Conservation (phyloP, 1,139 yeast genomes). For the Suhomyces bokatorum region DNA sequence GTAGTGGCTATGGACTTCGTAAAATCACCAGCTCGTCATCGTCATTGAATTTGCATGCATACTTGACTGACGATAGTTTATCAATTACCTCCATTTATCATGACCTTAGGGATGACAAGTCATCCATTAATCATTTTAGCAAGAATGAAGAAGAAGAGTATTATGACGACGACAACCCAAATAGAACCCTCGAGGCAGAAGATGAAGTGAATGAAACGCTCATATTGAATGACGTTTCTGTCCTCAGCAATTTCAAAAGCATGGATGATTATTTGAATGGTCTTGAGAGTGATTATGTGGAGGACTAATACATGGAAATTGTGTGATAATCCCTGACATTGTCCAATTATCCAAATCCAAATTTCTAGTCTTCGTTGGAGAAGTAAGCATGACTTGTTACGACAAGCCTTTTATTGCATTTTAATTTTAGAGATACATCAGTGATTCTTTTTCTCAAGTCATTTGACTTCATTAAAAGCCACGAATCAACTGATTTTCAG, state of each 20-base stretch:
- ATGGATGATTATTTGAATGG: slow-evolving; percentile 33
- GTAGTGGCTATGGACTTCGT: slow-evolving; percentile 28
- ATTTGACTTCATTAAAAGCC: too few species aligned
- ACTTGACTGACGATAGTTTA: slow-evolving; percentile 39
- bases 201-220: slow-evolving; percentile 14
- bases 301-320: neutral
- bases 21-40: slow-evolving; percentile 45
- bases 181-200: neutral
- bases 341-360: too few species aligned
- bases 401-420: too few species aligned
- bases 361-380: too few species aligned
- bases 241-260: slow-evolving; percentile 13
- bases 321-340: too few species aligned
- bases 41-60: slow-evolving; percentile 46
- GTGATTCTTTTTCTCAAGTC: too few species aligned
- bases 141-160: neutral
- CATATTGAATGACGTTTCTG: slow-evolving; percentile 9
- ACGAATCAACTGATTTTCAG: too few species aligned
- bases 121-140: too few species aligned
- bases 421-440: too few species aligned
- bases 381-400: too few species aligned
- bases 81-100: slow-evolving; percentile 2
- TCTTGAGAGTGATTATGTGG: neutral
- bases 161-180: neutral
- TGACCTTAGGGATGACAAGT: neutral